These are phyloP conservation scores for Haematococcus sp. DNA, from an alignment of 139 green algal species.

Conservation along the genomic window DNA sequence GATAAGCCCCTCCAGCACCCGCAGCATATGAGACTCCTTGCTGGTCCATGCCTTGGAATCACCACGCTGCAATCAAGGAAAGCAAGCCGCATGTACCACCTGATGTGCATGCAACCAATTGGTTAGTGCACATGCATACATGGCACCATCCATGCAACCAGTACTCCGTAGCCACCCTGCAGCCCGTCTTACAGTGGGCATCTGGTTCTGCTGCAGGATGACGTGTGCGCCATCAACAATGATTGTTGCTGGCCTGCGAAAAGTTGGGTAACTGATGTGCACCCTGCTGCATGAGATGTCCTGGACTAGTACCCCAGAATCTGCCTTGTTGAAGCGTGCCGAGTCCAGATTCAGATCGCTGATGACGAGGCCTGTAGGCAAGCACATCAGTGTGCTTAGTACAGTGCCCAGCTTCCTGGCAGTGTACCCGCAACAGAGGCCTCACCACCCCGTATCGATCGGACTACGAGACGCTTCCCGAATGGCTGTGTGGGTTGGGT, in stretches of 20 bases:
- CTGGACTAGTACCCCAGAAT: background rate
- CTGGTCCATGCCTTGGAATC: background rate
- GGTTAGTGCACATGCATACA: background rate
- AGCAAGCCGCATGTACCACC: background rate
- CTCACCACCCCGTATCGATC: no score
- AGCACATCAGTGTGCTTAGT: no score
- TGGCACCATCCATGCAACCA: no score
- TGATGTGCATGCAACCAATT: background rate
- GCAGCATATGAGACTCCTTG: slow-evolving; percentile 10
- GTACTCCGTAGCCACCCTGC: no score
- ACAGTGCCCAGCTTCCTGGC: no score
- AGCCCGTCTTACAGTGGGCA: background rate
- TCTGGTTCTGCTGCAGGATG: slow-evolving; percentile 7
- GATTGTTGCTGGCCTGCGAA: background rate
- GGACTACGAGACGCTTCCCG: no score
- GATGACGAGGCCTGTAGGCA: slow-evolving; percentile 5
- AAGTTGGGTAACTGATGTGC: slow-evolving; percentile 7
- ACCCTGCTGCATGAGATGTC: background rate
- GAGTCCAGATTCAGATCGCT: background rate
- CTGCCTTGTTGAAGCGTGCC: background rate
- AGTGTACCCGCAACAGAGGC: no score
- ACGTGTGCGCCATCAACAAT: background rate
- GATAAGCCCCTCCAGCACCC: slow-evolving; percentile 9
- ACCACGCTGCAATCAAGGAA: no score
- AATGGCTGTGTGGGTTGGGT: no score